Evolutionary conservation across 2,329 filamentous ascomycete genomes (phyloP), one percentile per base, ranked within the genome.

Genomic region (Colletotrichum sublineola): DNA sequence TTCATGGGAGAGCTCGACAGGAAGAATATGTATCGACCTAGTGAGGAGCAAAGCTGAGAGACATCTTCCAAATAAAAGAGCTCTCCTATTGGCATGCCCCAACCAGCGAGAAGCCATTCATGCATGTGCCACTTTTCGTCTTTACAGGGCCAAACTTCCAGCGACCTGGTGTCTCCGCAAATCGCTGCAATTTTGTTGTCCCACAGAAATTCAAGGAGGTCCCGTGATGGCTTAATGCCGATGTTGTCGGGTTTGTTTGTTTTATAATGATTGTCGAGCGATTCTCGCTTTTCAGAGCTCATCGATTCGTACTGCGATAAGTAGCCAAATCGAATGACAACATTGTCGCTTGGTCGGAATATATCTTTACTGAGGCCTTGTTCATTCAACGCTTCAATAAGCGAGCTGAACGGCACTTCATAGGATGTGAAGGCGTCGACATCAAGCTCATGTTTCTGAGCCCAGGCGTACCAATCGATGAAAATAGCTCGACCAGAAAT

Each of bases 21-120:
- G 44, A 76, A 76, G 36, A 76, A 75, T 4, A 52, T 63, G 20
- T 64, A 76, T 44, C 71, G 50, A 31, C 55, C 31, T 18, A 60
- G 40, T 33, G n/a, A 36, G 8, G 42, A 50, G 63, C 73, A 75
- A 14, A 55, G 31, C 36, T 50, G 53, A 24, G 65, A 36, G 18
- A 76, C 55, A 42, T 69, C 60, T 60, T 76, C 74, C 14, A 76
- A 56, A 31, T 76, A 70, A 57, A 73, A 76, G 9, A 76, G 67
- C 63, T 76, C 75, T 20, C 75, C 75, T 33, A 76, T 76, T 11
- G 75, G 75, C 70, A 74, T 74, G 8, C 75, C 75, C 74, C 75
- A 76, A 9, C 74, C 73, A 6, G 73, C 72, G 18, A 76, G 70
- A 11, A 76, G 48, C 60, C 63, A 75, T 58, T 75, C 67, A 60